Base-by-base conservation (phyloP, 228 moss, liverwort and hornwort species). In the Sphagnum fallax region DNA sequence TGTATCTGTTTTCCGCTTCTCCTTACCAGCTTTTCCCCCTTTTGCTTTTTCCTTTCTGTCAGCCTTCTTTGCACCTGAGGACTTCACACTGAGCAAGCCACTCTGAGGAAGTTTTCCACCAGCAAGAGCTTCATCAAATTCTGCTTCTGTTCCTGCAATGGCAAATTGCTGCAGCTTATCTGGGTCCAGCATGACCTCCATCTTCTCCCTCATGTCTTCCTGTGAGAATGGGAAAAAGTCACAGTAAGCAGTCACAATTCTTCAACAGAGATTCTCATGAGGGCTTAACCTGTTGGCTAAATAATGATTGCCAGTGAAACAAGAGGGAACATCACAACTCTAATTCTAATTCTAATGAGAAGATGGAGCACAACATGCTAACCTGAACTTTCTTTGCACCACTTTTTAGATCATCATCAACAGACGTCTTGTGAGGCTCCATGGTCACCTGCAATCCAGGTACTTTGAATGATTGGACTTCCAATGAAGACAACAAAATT, bases 321-420 rank as follows among this genome's bases (percentile, higher is more conserved):
- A 0, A 32, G 32, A 32, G 32, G 32, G 32, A 32, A 32, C 32
- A 32, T 32, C 32, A 32, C 32, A 32, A 32, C 32, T 32, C 32
- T 32, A 2, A 32, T 32, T 32, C 32, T 32, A 32, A 32, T 32
- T 32, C 32, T 9, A 48, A 47, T 6, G 47, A 59, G 15, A 59
- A 48, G 47, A 53, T 10, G 57, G 6, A 53, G 8, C 10, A 6
- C 18, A 12, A 10, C 55, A 12, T 15, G 72, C 69, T 72, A 73
- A 91, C 91, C 77, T 92, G 77, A 4, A 85, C 83, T 79, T 83
- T 79, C 68, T 81, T 78, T 53, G 91, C 93, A 50, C 76, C 93
- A 77, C 88, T 85, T 18, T 80, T 82, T 72, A 98, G 83, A 76
- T 98, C 97, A 70, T 91, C 97, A 73, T 98, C 93, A 61, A 98